Evolutionary conservation across 768 basidiomycete genomes (phyloP).

Genomic region (Rhodotorula kratochvilovae): DNA sequence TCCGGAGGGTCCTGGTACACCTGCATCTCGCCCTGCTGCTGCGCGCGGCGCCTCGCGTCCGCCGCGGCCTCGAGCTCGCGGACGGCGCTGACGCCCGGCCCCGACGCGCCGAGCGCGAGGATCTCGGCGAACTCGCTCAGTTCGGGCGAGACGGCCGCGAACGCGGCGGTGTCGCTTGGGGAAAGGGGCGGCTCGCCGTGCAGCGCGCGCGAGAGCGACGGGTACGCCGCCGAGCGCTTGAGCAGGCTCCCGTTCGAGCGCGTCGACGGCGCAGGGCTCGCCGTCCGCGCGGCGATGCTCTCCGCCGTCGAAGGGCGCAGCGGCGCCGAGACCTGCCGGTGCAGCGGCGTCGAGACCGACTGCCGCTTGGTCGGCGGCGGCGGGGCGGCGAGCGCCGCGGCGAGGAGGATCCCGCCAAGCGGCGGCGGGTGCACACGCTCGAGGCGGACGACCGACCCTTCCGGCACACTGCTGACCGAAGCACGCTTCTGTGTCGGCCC

Average conservation of each 20-base stretch:
- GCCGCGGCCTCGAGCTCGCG: background rate
- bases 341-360: background rate
- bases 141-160: background rate
- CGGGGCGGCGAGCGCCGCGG: background rate
- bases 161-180: too few relatives aligned
- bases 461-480: background rate
- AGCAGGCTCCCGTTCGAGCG: background rate
- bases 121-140: constrained; percentile 7
- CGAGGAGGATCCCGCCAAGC: background rate
- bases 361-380: background rate
- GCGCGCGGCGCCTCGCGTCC: background rate
- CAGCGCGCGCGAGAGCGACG: constrained; percentile 13
- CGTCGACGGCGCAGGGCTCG: background rate
- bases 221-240: constrained; percentile 21
- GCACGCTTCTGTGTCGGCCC: background rate
- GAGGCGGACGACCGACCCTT: constrained; percentile 1
- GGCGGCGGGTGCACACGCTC: background rate
- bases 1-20: background rate
- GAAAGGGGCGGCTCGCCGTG: background rate
- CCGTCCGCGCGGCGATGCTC: background rate
- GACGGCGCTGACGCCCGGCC: background rate
- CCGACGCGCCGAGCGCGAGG: constrained; percentile 5
- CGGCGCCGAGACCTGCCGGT: background rate
- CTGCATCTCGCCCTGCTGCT: background rate
- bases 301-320: background rate